These are phyloP conservation scores for Castanea sativa DNA, from an alignment of 306 rosid genomes.

Conservation along the genomic window DNA sequence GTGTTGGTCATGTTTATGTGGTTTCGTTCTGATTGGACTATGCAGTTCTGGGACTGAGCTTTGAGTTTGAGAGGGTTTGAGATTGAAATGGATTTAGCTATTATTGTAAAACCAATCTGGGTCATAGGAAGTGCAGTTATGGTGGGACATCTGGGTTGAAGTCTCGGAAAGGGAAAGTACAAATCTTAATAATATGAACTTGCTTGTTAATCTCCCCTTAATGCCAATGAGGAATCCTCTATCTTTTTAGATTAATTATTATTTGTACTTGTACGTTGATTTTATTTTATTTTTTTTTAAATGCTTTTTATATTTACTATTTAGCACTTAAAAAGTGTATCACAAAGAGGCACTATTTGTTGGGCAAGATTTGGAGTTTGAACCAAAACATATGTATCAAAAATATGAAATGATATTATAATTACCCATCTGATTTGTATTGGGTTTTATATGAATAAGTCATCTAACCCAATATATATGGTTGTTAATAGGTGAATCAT, in stretches of 20 bases:
- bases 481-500: too few relatives aligned
- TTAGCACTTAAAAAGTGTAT: too few relatives aligned
- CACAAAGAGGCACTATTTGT: not conserved
- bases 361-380: not conserved
- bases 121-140: not conserved
- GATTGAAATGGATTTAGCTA: not conserved
- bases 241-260: too few relatives aligned
- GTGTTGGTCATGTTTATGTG: not conserved
- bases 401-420: not conserved
- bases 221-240: not conserved
- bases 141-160: not conserved
- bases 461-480: too few relatives aligned
- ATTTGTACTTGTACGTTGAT: not conserved
- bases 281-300: not conserved
- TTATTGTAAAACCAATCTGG: too few relatives aligned
- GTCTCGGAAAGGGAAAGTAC: not conserved
- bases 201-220: not conserved
- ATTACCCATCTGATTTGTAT: too few relatives aligned
- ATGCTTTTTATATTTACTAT: too few relatives aligned
- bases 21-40: not conserved
- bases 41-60: not conserved
- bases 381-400: not conserved
- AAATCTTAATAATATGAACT: not conserved
- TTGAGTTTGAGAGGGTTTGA: not conserved
- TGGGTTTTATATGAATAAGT: too few relatives aligned